These are phyloP conservation scores for Eudorina sp. DNA, from an alignment of 139 green algal species.

Conservation along the genomic window DNA sequence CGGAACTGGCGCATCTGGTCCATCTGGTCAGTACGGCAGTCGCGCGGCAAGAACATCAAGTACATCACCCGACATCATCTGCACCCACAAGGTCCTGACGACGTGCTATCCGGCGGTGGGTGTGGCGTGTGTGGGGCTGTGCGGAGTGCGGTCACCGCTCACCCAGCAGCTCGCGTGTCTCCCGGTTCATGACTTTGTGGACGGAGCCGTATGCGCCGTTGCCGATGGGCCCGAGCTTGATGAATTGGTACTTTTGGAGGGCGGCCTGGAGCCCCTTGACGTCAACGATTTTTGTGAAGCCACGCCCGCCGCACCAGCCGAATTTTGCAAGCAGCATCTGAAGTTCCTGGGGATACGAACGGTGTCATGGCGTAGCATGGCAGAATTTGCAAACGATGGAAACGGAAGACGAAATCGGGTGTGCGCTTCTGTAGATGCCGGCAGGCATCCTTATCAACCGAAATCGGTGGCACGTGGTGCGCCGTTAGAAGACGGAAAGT, in stretches of 20 bases:
- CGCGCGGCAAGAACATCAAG: too few species aligned
- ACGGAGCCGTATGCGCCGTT: constrained; percentile 55
- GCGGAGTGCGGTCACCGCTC: too few species aligned
- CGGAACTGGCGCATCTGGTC: too few species aligned
- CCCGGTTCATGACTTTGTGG: constrained; percentile 66
- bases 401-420: background rate
- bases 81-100: too few species aligned
- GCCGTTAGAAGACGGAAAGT: background rate
- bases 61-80: too few species aligned
- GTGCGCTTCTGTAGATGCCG: background rate
- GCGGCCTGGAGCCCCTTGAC: background rate
- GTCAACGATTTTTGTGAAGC: constrained; percentile 12
- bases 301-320: background rate
- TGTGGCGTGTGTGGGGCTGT: too few species aligned
- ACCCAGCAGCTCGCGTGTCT: constrained; percentile 73
- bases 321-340: background rate
- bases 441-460: too few species aligned
- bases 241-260: constrained; percentile 12
- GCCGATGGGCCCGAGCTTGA: constrained; percentile 2
- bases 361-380: too few species aligned
- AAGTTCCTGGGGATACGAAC: background rate
- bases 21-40: too few species aligned
- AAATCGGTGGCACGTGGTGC: too few species aligned
- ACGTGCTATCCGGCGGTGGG: too few species aligned
- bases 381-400: background rate